Conservation (phyloP, 2,329 filamentous ascomycete genomes). For the Monosporascus sp. region DNA sequence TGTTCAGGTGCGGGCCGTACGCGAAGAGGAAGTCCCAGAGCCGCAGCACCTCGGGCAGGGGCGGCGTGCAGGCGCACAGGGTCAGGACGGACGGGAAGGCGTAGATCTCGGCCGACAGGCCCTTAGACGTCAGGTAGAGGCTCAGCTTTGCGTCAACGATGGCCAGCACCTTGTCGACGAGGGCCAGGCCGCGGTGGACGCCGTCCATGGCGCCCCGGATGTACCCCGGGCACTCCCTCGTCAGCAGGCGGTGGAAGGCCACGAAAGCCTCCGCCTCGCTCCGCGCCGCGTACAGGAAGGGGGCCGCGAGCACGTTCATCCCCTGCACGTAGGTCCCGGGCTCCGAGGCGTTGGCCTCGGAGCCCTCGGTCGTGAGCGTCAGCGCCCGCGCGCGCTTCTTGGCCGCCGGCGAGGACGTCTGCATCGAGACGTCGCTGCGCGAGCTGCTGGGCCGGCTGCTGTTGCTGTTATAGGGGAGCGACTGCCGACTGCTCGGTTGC, state of each 20-base stretch:
- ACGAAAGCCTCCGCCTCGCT: slow-evolving; percentile 94
- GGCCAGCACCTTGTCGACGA: slow-evolving; percentile 87
- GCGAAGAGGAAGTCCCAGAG: slow-evolving; percentile 98
- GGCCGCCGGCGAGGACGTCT: slow-evolving; percentile 39
- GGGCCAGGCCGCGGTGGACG: slow-evolving; percentile 82
- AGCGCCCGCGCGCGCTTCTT: slow-evolving; percentile 50
- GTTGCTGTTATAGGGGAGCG: slow-evolving; percentile 20
- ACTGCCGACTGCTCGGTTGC: slow-evolving; percentile 24
- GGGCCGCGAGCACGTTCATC: slow-evolving; percentile 96
- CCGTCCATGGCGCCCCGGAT: slow-evolving; percentile 96
- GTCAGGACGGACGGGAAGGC: slow-evolving; percentile 94
- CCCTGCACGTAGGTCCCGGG: slow-evolving; percentile 93
- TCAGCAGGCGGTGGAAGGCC: slow-evolving; percentile 83
- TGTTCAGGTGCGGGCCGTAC: slow-evolving; percentile 90
- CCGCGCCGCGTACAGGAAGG: slow-evolving; percentile 89
- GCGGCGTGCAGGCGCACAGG: slow-evolving; percentile 91
- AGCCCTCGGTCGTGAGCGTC: slow-evolving; percentile 58
- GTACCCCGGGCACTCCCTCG: slow-evolving; percentile 84
- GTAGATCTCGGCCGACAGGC: slow-evolving; percentile 88
- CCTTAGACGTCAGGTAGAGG: slow-evolving; percentile 76
- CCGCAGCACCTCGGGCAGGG: slow-evolving; percentile 83
- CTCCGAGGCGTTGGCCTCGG: slow-evolving; percentile 56
- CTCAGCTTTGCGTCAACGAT: slow-evolving; percentile 89
- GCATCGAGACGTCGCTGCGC: slow-evolving; percentile 33
- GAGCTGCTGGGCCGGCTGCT: slow-evolving; percentile 33